phyloP scores from a whole-genome alignment of 139 green algal genomes.

The Chlamydomonas sp. region DNA sequence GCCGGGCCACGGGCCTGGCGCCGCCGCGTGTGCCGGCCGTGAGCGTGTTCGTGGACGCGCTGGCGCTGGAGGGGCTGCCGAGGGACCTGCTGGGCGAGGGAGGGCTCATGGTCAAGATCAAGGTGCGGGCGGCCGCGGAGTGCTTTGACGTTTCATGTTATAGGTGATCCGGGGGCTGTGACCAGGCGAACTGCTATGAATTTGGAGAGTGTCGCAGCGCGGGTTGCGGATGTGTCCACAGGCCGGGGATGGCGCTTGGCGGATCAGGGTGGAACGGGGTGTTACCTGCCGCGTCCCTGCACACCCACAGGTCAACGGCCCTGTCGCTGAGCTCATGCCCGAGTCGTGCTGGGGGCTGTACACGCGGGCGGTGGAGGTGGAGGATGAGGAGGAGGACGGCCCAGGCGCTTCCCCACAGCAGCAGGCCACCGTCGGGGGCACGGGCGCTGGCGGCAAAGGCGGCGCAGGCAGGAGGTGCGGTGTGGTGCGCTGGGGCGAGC shows the following conservation, averaged over 20 bases:
- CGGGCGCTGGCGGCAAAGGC: not conserved
- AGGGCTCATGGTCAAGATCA: slow-evolving; percentile 19
- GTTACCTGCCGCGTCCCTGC: no score
- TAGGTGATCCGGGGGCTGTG: no score
- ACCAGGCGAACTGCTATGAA: no score
- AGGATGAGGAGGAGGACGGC: not conserved
- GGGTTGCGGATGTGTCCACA: no score
- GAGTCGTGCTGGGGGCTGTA: slow-evolving; percentile 46
- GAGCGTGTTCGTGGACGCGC: slow-evolving; percentile 17
- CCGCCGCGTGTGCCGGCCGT: slow-evolving; percentile 3
- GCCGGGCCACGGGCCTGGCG: not conserved
- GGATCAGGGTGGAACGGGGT: no score
- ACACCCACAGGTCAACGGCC: slow-evolving; percentile 25
- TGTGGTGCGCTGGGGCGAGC: slow-evolving; percentile 63
- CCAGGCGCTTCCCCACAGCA: not conserved
- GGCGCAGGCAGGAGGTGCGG: not conserved
- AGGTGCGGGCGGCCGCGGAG: not conserved
- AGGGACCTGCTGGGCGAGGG: not conserved
- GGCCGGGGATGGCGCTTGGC: no score
- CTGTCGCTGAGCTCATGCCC: slow-evolving; percentile 35
- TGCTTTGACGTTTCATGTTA: no score
- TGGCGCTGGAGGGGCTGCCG: not conserved
- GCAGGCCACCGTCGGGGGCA: not conserved
- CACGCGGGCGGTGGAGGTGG: slow-evolving; percentile 44
- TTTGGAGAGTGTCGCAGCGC: no score